These are phyloP conservation scores for Colletotrichum cereale DNA, from an alignment of 2,329 filamentous ascomycete genomes.

Conservation along the genomic window DNA sequence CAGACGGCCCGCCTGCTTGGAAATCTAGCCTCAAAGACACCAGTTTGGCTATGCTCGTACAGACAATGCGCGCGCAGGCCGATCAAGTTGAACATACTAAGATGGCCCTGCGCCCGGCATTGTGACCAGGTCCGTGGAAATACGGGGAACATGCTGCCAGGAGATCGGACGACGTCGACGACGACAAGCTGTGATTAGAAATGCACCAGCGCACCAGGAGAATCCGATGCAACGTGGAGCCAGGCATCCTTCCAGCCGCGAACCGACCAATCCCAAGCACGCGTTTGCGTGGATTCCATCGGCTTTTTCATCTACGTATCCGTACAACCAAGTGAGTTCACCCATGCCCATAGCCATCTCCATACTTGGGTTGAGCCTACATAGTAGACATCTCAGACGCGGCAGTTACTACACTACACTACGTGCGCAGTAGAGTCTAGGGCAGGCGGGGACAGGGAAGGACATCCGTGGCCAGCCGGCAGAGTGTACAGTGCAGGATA, in stretches of 20 bases:
- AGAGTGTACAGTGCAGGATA: constrained; percentile 13
- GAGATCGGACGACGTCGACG: background rate
- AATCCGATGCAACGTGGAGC: background rate
- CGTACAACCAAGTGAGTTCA: background rate
- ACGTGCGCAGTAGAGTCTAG: background rate
- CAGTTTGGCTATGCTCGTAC: background rate
- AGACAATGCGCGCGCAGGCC: background rate
- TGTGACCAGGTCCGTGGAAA: constrained; percentile 1
- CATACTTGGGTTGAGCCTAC: background rate
- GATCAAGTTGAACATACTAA: constrained; percentile 7
- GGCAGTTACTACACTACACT: background rate
- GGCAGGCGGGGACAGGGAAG: background rate
- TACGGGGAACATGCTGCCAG: background rate
- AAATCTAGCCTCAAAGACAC: background rate
- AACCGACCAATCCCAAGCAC: background rate
- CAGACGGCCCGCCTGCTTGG: background rate
- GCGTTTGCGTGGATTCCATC: background rate
- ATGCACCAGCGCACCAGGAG: background rate
- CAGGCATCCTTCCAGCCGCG: background rate
- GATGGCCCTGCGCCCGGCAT: constrained; percentile 7
- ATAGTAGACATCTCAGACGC: background rate
- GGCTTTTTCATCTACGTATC: background rate
- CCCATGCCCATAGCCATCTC: background rate
- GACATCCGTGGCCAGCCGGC: constrained; percentile 18
- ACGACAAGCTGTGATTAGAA: background rate